Base-by-base conservation (phyloP, 208 protist species). In the Naegleria gruberi region DNA sequence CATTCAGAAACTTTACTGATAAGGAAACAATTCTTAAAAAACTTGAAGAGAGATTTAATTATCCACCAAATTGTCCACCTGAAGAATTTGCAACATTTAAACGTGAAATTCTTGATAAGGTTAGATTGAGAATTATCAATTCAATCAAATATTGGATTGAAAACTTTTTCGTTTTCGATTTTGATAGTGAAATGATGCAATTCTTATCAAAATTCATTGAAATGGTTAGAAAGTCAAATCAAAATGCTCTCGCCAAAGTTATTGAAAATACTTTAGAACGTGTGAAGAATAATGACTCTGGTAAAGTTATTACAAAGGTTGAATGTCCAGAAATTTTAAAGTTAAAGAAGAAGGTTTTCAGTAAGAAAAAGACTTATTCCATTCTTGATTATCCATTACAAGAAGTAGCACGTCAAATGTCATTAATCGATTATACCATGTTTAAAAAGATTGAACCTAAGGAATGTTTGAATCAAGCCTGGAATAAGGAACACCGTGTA, bases 401-500 rank as follows among this genome's bases (percentile, higher is more conserved):
- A 7, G 89, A 90, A 73, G 12, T 90, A 6, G 89, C 89, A 8
- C 6, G 55, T 26, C 89, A 90, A 86, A 73, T 90, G 4, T 82
- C 55, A 34, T 42, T 90, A 19, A 83, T 65, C 46, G 89, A 90
- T 41, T 90, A 37, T 74, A 87, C 45, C 15, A 17, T 85, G 23
- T 91, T 86, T 82, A 42, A 12, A 57, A 74, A n/a, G 0, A 91
- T 91, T 55, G 73, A 91, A 82, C 91, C 91, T 10, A 47, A 89
- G n/a, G 91, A 92, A 86, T 89, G 44, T 82, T 74, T 92, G 30
- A 91, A 91, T 45, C 81, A 90, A 74, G 19, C 30, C 34, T 92
- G 91, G 91, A 87, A 89, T 34, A 90, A 92, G 34, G 73, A 73
- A 57, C 15, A 83, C 19, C 6, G 44, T n/a, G 40, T 41, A 19